Conservation (phyloP, 2,329 filamentous ascomycete species). For the Beauveria pseudobassiana region DNA sequence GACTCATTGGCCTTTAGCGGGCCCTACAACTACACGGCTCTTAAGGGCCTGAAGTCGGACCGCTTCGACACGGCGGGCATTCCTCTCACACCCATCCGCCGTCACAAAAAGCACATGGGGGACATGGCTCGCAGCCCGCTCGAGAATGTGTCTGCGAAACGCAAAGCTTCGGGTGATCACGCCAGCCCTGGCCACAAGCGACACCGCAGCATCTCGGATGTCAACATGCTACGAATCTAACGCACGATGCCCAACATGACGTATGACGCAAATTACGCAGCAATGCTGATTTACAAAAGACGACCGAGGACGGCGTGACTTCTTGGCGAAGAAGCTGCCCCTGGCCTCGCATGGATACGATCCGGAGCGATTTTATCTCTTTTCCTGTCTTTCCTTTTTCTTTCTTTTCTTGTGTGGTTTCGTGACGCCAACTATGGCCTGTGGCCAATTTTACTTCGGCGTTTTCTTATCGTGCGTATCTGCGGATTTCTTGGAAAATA, state of each 20-base stretch:
- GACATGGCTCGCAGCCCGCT: slow-evolving; percentile 43
- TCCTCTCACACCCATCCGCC: slow-evolving; percentile 60
- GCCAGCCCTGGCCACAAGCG: slow-evolving; percentile 41
- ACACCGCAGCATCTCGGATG: slow-evolving; percentile 52
- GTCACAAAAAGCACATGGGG: slow-evolving; percentile 42
- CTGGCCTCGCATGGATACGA: slow-evolving; percentile 30
- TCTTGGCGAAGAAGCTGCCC: slow-evolving; percentile 25
- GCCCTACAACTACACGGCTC: slow-evolving; percentile 51
- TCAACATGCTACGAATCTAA: slow-evolving; percentile 41
- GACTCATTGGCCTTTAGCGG: slow-evolving; percentile 57
- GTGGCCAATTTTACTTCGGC: not conserved
- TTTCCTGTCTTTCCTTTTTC: not conserved
- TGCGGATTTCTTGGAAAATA: not conserved
- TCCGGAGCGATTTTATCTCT: slow-evolving; percentile 6
- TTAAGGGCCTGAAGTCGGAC: slow-evolving; percentile 57
- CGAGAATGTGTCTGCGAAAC: slow-evolving; percentile 42
- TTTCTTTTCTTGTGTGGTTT: not conserved
- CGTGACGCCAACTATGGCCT: not conserved
- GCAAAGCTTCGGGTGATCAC: slow-evolving; percentile 44
- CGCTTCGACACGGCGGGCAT: slow-evolving; percentile 58
- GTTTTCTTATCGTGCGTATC: too few relatives aligned
- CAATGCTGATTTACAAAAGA: slow-evolving; percentile 22
- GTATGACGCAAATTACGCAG: slow-evolving; percentile 8
- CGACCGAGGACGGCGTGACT: slow-evolving; percentile 40
- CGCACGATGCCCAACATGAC: slow-evolving; percentile 5